phyloP scores from a whole-genome alignment of 331 rosid genomes.

The Prunus yedoensis region DNA sequence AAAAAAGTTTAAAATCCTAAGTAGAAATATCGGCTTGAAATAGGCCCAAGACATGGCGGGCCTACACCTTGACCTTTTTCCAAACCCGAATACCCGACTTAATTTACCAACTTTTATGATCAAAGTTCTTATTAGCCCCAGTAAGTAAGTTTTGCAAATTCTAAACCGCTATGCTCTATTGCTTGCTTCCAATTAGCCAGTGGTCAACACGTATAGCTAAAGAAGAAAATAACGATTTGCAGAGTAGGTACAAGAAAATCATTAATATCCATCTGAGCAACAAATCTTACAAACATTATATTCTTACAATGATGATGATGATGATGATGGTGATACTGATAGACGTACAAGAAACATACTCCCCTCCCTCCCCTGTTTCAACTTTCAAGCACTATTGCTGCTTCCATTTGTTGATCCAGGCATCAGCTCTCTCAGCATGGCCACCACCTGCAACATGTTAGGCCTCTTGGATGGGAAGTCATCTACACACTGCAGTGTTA shows the following conservation, averaged over 20 bases:
- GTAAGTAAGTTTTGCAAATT: too few species aligned
- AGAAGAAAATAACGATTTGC: conserved; percentile 24
- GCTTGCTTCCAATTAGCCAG: conserved; percentile 4
- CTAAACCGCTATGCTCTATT: too few species aligned
- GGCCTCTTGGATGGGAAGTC: conserved; percentile 93
- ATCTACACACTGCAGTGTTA: conserved; percentile 77
- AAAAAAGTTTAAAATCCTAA: too few species aligned
- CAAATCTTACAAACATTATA: conserved; percentile 48
- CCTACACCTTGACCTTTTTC: too few species aligned
- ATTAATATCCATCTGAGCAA: conserved; percentile 28
- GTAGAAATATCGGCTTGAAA: too few species aligned
- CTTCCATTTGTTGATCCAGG: conserved; percentile 76
- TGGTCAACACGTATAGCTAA: conserved; percentile 20
- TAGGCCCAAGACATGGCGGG: too few species aligned
- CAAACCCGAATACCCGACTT: too few species aligned
- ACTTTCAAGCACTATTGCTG: conserved; percentile 72
- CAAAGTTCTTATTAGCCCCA: too few species aligned
- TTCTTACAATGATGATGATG: conserved; percentile 28
- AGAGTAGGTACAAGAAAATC: conserved; percentile 44
- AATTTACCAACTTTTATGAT: too few species aligned
- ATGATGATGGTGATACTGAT: conserved; percentile 9
- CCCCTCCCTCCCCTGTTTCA: background rate
- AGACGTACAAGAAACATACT: conserved; percentile 26
- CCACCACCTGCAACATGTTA: conserved; percentile 91
- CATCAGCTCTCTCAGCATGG: conserved; percentile 78